Base-by-base conservation (phyloP, 148 eudicot genomes). In the Mesembryanthemum crystallinum region DNA sequence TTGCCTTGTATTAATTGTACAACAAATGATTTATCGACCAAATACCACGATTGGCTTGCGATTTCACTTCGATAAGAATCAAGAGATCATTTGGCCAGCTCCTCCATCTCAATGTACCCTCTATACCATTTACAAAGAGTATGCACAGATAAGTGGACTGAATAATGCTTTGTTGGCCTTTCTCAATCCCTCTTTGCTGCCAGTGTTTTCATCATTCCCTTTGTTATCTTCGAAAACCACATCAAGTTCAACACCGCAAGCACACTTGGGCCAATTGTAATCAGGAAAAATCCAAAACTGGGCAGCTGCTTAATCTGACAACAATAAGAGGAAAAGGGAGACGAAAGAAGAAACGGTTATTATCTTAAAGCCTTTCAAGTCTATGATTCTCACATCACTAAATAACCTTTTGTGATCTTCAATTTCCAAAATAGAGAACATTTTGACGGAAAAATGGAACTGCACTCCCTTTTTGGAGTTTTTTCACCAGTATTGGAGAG, bases 191-290 rank as follows among this genome's bases (percentile, higher is more conserved):
- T 71, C 87, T 90, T 95, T 14, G 83, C 76, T 67, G 83, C 14
- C 69, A 95, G 75, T 24, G 97, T 90, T 79, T 89, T 95, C 60
- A 95, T 74, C 89, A 95, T 82, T 73, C 99, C 99, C 80, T 75
- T 95, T 42, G 91, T 80, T 17, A 95, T 95, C 86, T 92, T 95
- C 83, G 81, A 79, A 73, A 95, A 92, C 99, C 99, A 92, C 78
- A 88, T 83, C 77, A 85, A 30, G 78, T 95, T 95, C 90, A 95
- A 83, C 42, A 70, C 27, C 18, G 91, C 76, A 76, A 95, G 71
- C 59, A 83, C 75, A 0, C 88, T 82, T 17, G 99, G 90, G 27
- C 81, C 85, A 1, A 72, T 49, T 21, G 88, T 68, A 77, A 85
- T 74, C 67, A 88, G 75, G 82, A 81, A 85, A 76, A 70, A 92